Percentiles rank a stretch among this genome's conserved stretches.
Conservation (phyloP, 257 asterid species). For the Gentiana dahurica region DNA sequence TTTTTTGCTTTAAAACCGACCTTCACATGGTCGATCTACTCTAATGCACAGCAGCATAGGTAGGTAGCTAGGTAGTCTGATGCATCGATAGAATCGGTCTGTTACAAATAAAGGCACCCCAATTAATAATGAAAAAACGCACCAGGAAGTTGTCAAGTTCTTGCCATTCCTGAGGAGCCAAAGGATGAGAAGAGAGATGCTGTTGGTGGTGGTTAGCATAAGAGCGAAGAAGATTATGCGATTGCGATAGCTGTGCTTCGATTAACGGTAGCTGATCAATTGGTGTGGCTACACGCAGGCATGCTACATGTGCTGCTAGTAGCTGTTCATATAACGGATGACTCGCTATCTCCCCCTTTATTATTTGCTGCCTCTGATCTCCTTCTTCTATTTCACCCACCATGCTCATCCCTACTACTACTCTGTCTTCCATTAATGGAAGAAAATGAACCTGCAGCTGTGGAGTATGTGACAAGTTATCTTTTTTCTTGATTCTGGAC, state of each 20-base stretch:
- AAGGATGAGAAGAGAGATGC: slow-evolving; percentile 12
- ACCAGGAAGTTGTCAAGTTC: slow-evolving; percentile 92
- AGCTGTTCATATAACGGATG: slow-evolving; percentile 90
- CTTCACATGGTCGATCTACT: no score
- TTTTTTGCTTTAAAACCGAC: no score
- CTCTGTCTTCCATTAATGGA: slow-evolving; percentile 30
- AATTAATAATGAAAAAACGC: slow-evolving; percentile 7
- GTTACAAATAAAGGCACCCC: neutral
- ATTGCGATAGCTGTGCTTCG: slow-evolving; percentile 79
- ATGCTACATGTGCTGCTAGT: slow-evolving; percentile 85
- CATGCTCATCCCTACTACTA: slow-evolving; percentile 25
- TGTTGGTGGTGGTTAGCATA: slow-evolving; percentile 46
- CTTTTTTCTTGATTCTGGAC: no score
- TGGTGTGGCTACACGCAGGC: slow-evolving; percentile 97
- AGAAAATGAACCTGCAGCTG: no score
- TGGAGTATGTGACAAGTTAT: no score
- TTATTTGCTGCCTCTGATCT: slow-evolving; percentile 31
- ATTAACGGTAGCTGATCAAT: slow-evolving; percentile 82
- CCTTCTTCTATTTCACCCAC: slow-evolving; percentile 12
- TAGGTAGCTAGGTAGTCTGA: no score
- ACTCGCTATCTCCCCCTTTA: slow-evolving; percentile 78
- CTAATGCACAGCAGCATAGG: no score
- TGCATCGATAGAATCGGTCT: no score
- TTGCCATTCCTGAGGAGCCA: slow-evolving; percentile 56
- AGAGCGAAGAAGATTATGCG: slow-evolving; percentile 56